Evolutionary conservation across 768 basidiomycete species (phyloP), one percentile per base, ranked within the genome.

Genomic region (Boletellus sp.): DNA sequence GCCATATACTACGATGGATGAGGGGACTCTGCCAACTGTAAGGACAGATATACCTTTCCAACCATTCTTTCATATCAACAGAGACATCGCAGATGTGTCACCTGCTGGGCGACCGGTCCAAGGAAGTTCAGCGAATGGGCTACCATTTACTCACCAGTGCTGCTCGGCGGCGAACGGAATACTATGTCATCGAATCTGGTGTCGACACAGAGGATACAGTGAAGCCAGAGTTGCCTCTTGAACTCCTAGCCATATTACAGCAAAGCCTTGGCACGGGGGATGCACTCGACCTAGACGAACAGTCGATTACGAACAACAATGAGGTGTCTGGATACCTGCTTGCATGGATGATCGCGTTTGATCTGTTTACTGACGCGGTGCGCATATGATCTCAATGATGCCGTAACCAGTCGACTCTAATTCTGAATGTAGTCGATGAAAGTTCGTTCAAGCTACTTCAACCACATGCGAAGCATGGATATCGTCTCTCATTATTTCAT

Each of bases 321-420:
- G 74, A 72, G 42, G 62, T 78, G 2, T 82, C 89, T 53, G 83
- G 85, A 4, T 79, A 81, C 54, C 70, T 96, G n/a, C 76, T 96
- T 9, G 80, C 78, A 2, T 96, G 93, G 94, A 89, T 94, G 85
- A 70, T 91, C n/a, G 64, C 85, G 1, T 85, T 96, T 53, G 90
- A 94, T 60, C 72, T 87, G 17, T 96, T 96, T 68, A 72, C 74
- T 22, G 83, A 90, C 64, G 87, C 91, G 9, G 94, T 94, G 64
- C 54, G 90, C 74, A 47, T 33, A 36, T 46, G 6, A 17, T 26
- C 33, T 20, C 16, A 8, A 32, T 17, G 2, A 17, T 4, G 13
- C 22, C 26, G n/a, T 13, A 20, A 9, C 15, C 13, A 15, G 4
- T n/a, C 9, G 36, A 19, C 49, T 19, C 48, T 55, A 24, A 59